Evolutionary conservation across 2,329 filamentous ascomycete genomes (phyloP).

Genomic region (Penicillium decumbens): DNA sequence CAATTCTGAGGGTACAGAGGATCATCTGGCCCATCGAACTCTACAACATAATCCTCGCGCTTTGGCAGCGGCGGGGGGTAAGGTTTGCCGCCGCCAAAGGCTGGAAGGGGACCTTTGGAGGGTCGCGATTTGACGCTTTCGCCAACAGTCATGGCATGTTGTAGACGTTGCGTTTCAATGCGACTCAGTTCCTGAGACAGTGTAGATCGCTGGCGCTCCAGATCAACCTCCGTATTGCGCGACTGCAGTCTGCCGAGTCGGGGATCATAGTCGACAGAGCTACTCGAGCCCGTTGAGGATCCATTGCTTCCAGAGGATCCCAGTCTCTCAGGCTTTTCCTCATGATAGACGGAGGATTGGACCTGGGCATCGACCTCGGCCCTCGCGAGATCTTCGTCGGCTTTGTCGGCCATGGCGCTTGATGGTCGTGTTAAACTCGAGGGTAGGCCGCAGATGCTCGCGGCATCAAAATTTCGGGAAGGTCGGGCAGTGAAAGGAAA

Average conservation of each 20-base stretch:
- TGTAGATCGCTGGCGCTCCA: slow-evolving; percentile 26
- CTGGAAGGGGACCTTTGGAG: slow-evolving; percentile 22
- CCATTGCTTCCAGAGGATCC: slow-evolving; percentile 10
- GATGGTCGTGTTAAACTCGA: background rate
- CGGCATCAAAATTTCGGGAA: background rate
- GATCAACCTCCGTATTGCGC: slow-evolving; percentile 29
- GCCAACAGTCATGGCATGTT: slow-evolving; percentile 39
- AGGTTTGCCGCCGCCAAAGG: slow-evolving; percentile 42
- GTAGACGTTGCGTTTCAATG: slow-evolving; percentile 31
- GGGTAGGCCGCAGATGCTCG: background rate
- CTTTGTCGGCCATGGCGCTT: slow-evolving; percentile 5
- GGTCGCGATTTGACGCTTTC: slow-evolving; percentile 26
- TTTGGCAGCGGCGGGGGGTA: slow-evolving; percentile 50
- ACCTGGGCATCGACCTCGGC: slow-evolving; percentile 11
- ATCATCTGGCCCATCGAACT: slow-evolving; percentile 52
- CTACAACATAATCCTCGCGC: slow-evolving; percentile 53
- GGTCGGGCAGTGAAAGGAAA: background rate
- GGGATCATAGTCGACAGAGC: slow-evolving; percentile 26
- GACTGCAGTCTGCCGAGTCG: slow-evolving; percentile 28
- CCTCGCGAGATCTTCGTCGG: slow-evolving; percentile 7
- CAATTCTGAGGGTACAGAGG: slow-evolving; percentile 53
- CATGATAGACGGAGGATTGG: slow-evolving; percentile 6
- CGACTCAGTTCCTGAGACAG: slow-evolving; percentile 26
- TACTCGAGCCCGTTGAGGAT: slow-evolving; percentile 24
- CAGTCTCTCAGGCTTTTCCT: slow-evolving; percentile 13